Evolutionary conservation across 176 grass and related monocot genomes (phyloP), one percentile per base, ranked within the genome.

Genomic region (Oryza meridionalis): DNA sequence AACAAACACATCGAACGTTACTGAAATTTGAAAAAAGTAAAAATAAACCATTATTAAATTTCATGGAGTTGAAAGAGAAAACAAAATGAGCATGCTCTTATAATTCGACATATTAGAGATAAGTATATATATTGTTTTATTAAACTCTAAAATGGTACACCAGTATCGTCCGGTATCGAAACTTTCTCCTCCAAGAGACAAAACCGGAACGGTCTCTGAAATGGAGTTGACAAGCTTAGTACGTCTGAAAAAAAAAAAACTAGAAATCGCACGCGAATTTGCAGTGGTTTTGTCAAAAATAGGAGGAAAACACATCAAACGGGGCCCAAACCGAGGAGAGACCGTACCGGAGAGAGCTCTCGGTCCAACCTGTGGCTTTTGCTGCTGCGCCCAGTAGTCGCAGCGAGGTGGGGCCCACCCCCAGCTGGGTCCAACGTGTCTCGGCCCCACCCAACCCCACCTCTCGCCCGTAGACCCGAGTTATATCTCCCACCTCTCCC

Each of bases 391-490:
- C 19, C 19, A 24, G 71, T 25, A 55, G 77, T 68, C 21, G 79
- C 80, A 33, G 37, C 42, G 85, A 7, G 72, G 69, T 42, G 75
- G 67, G 19, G 61, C 70, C 70, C 45, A 55, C 11, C 21, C 40
- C 40, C 76, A 89, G 72, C 82, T 81, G 88, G 71, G 83, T 85
- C 88, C 87, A 76, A 77, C 68, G 67, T 37, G 70, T 5, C 26
- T 8, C 13, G 13, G 31, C 5, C 70, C 69, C 67, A 75, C 64
- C 82, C 0, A 38, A 0, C 71, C 26, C 50, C 79, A 88, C 81
- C 26, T 75, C 35, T 40, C 69, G 46, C 12, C 11, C 14, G 49
- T 58, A 7, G 51, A 58, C 17, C 5, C 17, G 81, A 84, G 69
- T 47, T 84, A 84, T 85, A 81, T 76, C 35, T 81, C 85, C 21